Evolutionary conservation across 306 rosid species (phyloP).

Genomic region (Cicer yamashitae): DNA sequence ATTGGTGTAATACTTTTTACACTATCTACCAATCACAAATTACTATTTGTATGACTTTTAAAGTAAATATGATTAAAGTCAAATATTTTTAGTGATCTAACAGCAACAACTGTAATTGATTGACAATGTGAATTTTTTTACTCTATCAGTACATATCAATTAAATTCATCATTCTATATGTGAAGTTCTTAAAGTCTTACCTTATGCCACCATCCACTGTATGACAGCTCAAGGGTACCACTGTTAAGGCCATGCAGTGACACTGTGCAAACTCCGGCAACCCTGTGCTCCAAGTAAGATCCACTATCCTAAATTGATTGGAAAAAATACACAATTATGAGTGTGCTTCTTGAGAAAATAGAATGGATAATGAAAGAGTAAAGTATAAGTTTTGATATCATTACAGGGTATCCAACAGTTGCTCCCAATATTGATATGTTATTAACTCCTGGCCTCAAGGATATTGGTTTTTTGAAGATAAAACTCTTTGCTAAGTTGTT

Average conservation of each 20-base stretch:
- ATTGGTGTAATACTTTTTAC: no score
- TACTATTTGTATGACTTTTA: no score
- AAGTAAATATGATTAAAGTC: no score
- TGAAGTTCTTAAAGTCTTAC: conserved; percentile 24
- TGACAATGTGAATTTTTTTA: no score
- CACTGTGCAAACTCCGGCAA: conserved; percentile 17
- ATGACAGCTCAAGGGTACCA: conserved; percentile 4
- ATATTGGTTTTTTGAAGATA: conserved; percentile 16
- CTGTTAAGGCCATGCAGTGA: conserved; percentile 27
- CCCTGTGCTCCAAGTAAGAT: conserved; percentile 32
- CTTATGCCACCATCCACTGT: conserved; percentile 36
- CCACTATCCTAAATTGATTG: conserved; percentile 38
- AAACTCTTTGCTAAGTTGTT: conserved; percentile 21
- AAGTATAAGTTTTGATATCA: conserved; percentile 8
- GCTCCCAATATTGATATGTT: conserved; percentile 36
- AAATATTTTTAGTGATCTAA: no score
- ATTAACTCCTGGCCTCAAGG: conserved; percentile 36
- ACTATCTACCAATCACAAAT: no score
- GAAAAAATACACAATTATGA: not conserved
- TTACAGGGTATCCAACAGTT: conserved; percentile 41
- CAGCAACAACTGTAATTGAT: no score
- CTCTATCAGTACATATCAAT: no score
- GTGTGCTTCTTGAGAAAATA: not conserved
- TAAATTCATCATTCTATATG: conserved; percentile 1
- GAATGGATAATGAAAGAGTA: conserved; percentile 13